phyloP scores from a whole-genome alignment of 2,329 filamentous ascomycete genomes.

The Stagonosporopsis chrysanthemi region DNA sequence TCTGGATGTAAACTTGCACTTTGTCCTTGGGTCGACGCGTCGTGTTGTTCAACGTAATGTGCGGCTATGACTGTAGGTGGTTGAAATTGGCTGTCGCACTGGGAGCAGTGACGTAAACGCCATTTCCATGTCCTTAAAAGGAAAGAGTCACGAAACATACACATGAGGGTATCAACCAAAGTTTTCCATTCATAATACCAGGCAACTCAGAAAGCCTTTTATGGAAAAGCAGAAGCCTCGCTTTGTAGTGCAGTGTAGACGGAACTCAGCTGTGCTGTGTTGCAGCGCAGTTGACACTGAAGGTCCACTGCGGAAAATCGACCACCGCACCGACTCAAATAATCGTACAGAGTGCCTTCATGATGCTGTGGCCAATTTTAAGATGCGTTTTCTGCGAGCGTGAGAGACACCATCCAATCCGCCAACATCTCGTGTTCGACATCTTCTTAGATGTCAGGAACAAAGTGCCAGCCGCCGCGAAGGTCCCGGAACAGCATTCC shows the following conservation, averaged over 20 bases:
- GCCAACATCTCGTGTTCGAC: background rate
- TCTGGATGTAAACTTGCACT: too few relatives aligned
- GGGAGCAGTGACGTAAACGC: background rate
- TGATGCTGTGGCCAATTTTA: background rate
- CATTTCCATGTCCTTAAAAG: too few relatives aligned
- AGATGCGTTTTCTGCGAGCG: background rate
- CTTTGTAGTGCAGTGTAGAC: background rate
- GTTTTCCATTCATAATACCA: too few relatives aligned
- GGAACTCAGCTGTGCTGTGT: background rate
- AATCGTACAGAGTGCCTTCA: background rate
- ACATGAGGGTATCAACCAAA: background rate
- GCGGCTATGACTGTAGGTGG: background rate
- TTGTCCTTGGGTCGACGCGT: too few relatives aligned
- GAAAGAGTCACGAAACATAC: background rate
- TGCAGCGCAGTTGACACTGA: background rate
- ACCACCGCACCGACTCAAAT: background rate
- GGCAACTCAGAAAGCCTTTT: too few relatives aligned
- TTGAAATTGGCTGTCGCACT: background rate
- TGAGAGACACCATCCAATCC: background rate
- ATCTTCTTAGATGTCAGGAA: slow-evolving; percentile 22
- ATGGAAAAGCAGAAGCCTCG: background rate
- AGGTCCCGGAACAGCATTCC: slow-evolving; percentile 29
- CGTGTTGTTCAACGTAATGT: background rate
- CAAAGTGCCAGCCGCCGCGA: slow-evolving; percentile 26
- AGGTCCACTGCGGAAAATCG: background rate